Percentiles rank a stretch among this genome's conserved stretches.
These are phyloP conservation scores for Talaromyces borbonicus DNA, from an alignment of 495 filamentous ascomycete species.

Conservation along the genomic window DNA sequence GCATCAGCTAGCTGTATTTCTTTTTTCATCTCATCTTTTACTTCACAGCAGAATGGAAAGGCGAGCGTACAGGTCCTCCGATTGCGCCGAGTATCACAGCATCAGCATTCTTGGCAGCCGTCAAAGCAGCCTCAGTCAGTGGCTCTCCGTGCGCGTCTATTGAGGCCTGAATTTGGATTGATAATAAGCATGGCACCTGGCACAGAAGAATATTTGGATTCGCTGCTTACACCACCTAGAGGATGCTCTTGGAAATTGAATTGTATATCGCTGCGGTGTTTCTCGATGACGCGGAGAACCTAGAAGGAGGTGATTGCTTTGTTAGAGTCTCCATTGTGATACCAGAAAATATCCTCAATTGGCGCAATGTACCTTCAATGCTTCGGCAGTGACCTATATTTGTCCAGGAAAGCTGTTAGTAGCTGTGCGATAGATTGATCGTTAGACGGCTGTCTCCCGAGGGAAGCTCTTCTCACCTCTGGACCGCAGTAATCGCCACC, in stretches of 20 bases:
- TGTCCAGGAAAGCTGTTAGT: background rate
- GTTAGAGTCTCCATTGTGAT: background rate
- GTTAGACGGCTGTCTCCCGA: background rate
- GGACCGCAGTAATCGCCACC: conserved; percentile 91
- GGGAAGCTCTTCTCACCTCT: conserved; percentile 61
- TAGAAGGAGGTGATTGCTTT: too few species aligned
- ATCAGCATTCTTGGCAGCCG: conserved; percentile 80
- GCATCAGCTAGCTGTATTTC: too few species aligned
- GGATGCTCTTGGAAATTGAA: conserved; percentile 93
- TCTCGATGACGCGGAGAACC: conserved; percentile 64
- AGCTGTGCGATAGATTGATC: background rate
- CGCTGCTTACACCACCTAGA: conserved; percentile 73
- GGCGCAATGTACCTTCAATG: conserved; percentile 56
- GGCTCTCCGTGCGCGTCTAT: conserved; percentile 74
- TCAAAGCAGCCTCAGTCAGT: conserved; percentile 75
- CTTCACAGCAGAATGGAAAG: conserved; percentile 1
- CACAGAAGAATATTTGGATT: conserved; percentile 1
- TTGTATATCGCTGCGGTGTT: conserved; percentile 50
- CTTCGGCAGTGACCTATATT: conserved; percentile 55
- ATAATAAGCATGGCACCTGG: background rate
- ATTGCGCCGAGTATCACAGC: conserved; percentile 92
- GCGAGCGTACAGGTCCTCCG: conserved; percentile 63
- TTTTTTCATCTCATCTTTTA: background rate
- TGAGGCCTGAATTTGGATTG: conserved; percentile 46
- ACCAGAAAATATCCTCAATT: too few species aligned